These are phyloP conservation scores for Isabelozyma rhagii DNA, from an alignment of 805 yeast species.

Conservation along the genomic window DNA sequence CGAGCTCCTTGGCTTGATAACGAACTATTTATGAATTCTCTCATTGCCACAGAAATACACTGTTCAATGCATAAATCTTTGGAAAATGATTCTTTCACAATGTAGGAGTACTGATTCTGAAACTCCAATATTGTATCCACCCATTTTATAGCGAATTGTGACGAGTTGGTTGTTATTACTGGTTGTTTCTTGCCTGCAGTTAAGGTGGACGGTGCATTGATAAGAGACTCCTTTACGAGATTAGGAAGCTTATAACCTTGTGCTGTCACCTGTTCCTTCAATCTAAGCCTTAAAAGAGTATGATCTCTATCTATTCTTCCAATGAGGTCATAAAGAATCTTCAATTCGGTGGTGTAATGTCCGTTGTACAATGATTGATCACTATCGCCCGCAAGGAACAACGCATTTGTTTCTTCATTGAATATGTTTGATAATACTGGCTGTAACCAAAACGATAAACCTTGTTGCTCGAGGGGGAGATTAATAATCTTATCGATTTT, in stretches of 20 bases:
- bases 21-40: conserved; percentile 54
- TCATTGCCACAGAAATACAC: conserved; percentile 58
- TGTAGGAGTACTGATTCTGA: conserved; percentile 47
- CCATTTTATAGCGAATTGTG: conserved; percentile 67
- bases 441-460: conserved; percentile 55
- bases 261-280: conserved; percentile 43
- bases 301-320: conserved; percentile 53
- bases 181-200: conserved; percentile 7
- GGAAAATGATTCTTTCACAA: conserved; percentile 48
- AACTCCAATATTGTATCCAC: conserved; percentile 52
- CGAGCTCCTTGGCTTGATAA: conserved; percentile 14
- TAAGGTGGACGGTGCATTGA: background rate
- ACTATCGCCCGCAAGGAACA: background rate
- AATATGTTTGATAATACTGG: conserved; percentile 29
- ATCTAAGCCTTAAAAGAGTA: conserved; percentile 45
- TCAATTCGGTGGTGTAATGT: conserved; percentile 38
- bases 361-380: background rate
- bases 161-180: conserved; percentile 18
- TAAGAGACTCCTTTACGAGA: conserved; percentile 15
- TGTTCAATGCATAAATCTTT: conserved; percentile 49
- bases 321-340: conserved; percentile 47
- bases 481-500: conserved; percentile 55
- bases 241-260: conserved; percentile 42
- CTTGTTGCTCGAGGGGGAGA: conserved; percentile 46
- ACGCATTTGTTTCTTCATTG: background rate